These are phyloP conservation scores for Phytopythium litorale DNA, from an alignment of 352 stramenopile genomes.

Conservation along the genomic window DNA sequence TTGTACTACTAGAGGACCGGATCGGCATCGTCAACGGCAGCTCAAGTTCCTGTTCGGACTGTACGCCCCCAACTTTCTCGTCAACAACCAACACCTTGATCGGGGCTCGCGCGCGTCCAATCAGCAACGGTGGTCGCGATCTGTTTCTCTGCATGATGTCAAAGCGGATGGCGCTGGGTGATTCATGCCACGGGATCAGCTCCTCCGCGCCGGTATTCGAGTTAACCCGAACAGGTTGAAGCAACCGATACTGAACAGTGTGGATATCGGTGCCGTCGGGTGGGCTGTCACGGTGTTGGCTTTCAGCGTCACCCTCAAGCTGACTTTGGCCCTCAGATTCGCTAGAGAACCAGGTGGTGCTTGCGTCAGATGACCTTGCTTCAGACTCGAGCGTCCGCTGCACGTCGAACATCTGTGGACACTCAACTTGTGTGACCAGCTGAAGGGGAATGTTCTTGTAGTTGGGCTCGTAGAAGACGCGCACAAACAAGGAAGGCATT, in stretches of 20 bases:
- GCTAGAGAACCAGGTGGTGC: not conserved
- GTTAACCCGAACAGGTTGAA: constrained; percentile 20
- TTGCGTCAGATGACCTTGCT: not conserved
- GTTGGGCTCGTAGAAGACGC: constrained; percentile 33
- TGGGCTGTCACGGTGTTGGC: not conserved
- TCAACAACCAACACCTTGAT: constrained; percentile 20
- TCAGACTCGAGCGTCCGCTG: not conserved
- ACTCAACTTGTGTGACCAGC: constrained; percentile 26
- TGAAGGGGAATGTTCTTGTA: constrained; percentile 33
- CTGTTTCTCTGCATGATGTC: constrained; percentile 25
- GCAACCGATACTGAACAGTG: constrained; percentile 26
- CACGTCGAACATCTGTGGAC: constrained; percentile 8
- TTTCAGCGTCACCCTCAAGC: not conserved
- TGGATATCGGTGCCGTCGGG: constrained; percentile 11
- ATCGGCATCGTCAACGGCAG: not conserved
- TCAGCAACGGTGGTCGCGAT: constrained; percentile 5
- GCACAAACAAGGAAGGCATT: constrained; percentile 9
- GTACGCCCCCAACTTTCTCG: constrained; percentile 14
- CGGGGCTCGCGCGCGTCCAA: constrained; percentile 20
- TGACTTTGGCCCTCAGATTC: not conserved
- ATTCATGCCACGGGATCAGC: constrained; percentile 15
- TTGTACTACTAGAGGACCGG: not conserved
- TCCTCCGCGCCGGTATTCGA: constrained; percentile 12
- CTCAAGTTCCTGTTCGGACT: constrained; percentile 12
- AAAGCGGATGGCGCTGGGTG: constrained; percentile 22